Evolutionary conservation across 805 yeast genomes (phyloP), one percentile per base, ranked within the genome.

Genomic region (Metschnikowia baotianmanensis): DNA sequence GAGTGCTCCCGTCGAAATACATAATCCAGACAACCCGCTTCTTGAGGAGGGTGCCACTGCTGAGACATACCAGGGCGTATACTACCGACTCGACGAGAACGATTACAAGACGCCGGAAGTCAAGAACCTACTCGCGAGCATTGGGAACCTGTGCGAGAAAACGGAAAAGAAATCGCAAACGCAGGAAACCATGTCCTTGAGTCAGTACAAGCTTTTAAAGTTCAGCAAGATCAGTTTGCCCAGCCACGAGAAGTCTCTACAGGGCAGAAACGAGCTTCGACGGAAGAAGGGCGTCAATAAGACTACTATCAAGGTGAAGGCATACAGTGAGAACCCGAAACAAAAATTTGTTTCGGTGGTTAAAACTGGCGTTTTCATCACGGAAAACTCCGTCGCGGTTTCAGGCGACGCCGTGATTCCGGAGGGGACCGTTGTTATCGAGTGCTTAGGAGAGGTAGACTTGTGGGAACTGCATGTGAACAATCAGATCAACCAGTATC

Each of bases 401-500:
- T 49, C 22, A 4, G 19, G 34, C 2, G 52, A 50, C 16, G 11
- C 22, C 13, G 34, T 42, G 0, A 60, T 83, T 15, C 69, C 74
- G 1, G 62, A 66, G 30, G 77, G 74, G 15, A 72, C 78, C 1
- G 65, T 77, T 4, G 60, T 88, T 6, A 65, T 72, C 19, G 89
- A 86, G 56, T 72, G 79, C 43, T 59, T 79, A 6, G 98, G 98
- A 6, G 90, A 84, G 50, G 61, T 91, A 2, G 83, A 80, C 48
- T 68, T 77, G 38, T 83, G 80, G 50, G 70, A 74, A 20, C 78
- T 75, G 51, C 90, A 90, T 58, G 72, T 76, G 16, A 56, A 61
- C 2, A 84, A 87, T 52, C 72, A 79, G 19, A 69, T 78, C 40
- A 91, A 90, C 61, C 96, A 89, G 57, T 91, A 88, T 61, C 62